A percentile compares a stretch with the other conserved stretches of the same genome.
Conservation (phyloP, 495 filamentous ascomycete genomes). For the Aspergillus campestris region DNA sequence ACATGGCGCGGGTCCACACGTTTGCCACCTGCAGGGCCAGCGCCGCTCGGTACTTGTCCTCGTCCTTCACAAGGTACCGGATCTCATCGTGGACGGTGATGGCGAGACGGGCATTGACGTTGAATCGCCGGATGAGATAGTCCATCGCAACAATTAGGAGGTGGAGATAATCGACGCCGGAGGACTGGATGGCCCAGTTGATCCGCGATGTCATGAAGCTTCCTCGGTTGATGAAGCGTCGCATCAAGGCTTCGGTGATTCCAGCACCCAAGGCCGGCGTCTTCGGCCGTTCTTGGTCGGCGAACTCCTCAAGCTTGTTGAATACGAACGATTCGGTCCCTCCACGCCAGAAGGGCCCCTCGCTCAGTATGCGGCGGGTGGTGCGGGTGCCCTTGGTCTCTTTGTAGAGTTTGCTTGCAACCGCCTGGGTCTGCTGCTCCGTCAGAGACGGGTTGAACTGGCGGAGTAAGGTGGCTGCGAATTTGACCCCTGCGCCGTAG, state of each 20-base stretch:
- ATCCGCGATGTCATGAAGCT: slow-evolving; percentile 93
- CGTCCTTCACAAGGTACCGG: slow-evolving; percentile 77
- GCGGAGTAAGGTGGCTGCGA: slow-evolving; percentile 78
- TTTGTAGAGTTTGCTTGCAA: slow-evolving; percentile 72
- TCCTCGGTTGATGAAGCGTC: slow-evolving; percentile 76
- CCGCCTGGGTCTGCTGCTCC: slow-evolving; percentile 65
- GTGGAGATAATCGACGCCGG: slow-evolving; percentile 95
- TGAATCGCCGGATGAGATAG: slow-evolving; percentile 80
- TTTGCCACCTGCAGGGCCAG: slow-evolving; percentile 93
- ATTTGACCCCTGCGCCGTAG: slow-evolving; percentile 91
- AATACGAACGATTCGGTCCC: slow-evolving; percentile 97
- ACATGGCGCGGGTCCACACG: slow-evolving; percentile 95
- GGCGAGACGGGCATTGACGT: slow-evolving; percentile 71
- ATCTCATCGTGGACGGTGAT: slow-evolving; percentile 99
- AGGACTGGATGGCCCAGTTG: slow-evolving; percentile 98
- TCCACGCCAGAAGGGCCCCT: slow-evolving; percentile 84
- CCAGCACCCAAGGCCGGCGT: slow-evolving; percentile 94
- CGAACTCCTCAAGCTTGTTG: slow-evolving; percentile 95
- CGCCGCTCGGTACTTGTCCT: slow-evolving; percentile 79
- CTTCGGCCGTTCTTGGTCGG: slow-evolving; percentile 81
- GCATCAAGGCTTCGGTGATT: slow-evolving; percentile 91
- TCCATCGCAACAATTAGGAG: slow-evolving; percentile 93
- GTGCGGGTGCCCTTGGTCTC: slow-evolving; percentile 83
- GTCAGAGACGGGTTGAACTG: slow-evolving; percentile 85
- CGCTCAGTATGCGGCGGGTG: slow-evolving; percentile 56